Evolutionary conservation across 805 yeast genomes (phyloP), one percentile per base, ranked within the genome.

Genomic region (Candida endomychidarum): DNA sequence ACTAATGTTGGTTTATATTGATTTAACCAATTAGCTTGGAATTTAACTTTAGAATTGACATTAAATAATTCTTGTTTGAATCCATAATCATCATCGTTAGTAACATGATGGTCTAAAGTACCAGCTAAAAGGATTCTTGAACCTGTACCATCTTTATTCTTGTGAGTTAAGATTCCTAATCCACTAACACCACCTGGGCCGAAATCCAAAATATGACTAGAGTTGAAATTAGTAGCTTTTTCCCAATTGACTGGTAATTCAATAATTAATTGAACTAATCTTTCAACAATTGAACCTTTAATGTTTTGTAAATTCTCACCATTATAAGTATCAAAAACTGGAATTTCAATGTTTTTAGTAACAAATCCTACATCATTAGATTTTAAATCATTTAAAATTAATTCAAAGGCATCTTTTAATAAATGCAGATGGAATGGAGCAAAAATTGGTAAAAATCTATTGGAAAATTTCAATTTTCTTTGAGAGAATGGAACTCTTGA

Each of bases 161-260:
- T 84, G 69, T 89, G 96, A 42, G 99, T 93, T 54, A 93, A 76
- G 47, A 86, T 86, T 69, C 99, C 99, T 51, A 93, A 75, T 56
- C 99, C 99, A 32, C 97, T 86, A 26, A 87, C 81, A 54, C 98
- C 98, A 67, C 99, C 99, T 47, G 99, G 99, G 61, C 99, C 99
- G 55, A 93, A 93, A 69, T 93, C 99, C 47, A 93, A 65, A 54
- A 93, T 78, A 62, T 93, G 99, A 34, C 97, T 86, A 19, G 93
- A 77, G 34, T 77, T 62, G 62, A 86, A 87, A 50, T 78, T 61
- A 25, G 97, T 90, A 21, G 98, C 95, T 20, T 53, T 51, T 70
- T 93, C 98, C 99, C 99, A 93, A 67, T 86, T 77, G 49, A 93
- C 99, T 31, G 96, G 88, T 57, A 87, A 76, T 57, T 81, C 81